phyloP scores from a whole-genome alignment of 2,329 filamentous ascomycete genomes.

The Penicillium sp. region DNA sequence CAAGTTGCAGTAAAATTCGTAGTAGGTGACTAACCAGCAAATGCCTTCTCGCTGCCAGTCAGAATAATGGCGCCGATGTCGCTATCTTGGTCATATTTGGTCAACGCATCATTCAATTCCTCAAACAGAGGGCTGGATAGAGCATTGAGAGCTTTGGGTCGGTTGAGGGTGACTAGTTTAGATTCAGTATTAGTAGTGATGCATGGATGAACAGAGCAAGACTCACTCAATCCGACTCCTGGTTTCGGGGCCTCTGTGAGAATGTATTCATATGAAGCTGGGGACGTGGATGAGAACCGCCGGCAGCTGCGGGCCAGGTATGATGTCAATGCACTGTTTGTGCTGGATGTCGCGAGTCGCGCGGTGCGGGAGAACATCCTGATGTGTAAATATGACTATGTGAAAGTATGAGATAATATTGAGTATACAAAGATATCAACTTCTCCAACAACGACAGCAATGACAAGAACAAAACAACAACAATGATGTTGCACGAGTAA shows the following conservation, averaged over 20 bases:
- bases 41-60: slow-evolving; percentile 84
- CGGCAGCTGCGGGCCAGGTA: slow-evolving; percentile 30
- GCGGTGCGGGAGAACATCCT: slow-evolving; percentile 50
- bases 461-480: neutral
- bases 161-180: slow-evolving; percentile 76
- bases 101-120: slow-evolving; percentile 79
- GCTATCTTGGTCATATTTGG: slow-evolving; percentile 64
- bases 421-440: neutral
- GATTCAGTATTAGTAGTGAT: neutral
- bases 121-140: slow-evolving; percentile 84
- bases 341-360: slow-evolving; percentile 58
- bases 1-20: slow-evolving; percentile 10
- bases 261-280: slow-evolving; percentile 69
- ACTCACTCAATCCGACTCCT: slow-evolving; percentile 82
- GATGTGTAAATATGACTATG: neutral
- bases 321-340: slow-evolving; percentile 32
- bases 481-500: neutral
- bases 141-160: slow-evolving; percentile 93
- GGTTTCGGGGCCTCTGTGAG: slow-evolving; percentile 76
- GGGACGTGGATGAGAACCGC: slow-evolving; percentile 40
- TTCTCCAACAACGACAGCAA: neutral
- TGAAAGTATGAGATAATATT: neutral
- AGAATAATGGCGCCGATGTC: slow-evolving; percentile 73
- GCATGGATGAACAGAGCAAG: neutral
- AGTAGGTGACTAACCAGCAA: slow-evolving; percentile 53